These are phyloP conservation scores for Neonectria punicea DNA, from an alignment of 2,329 filamentous ascomycete species.

Conservation along the genomic window DNA sequence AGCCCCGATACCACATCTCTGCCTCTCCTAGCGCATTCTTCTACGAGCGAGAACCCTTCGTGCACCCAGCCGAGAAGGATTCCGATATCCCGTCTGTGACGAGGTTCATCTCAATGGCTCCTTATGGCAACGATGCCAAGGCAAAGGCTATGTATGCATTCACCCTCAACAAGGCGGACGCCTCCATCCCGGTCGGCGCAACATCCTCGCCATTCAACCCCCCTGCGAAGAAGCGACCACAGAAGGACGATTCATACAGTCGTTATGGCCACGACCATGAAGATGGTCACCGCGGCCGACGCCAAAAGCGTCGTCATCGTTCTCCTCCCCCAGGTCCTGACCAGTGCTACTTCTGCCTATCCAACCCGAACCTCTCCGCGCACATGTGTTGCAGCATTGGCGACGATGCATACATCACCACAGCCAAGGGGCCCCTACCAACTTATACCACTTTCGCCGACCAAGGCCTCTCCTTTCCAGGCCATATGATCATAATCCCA, in stretches of 20 bases:
- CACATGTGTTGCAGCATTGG: conserved; percentile 94
- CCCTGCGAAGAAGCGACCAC: conserved; percentile 67
- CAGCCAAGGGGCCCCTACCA: conserved; percentile 89
- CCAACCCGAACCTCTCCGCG: conserved; percentile 82
- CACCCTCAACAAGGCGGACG: conserved; percentile 72
- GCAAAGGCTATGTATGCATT: conserved; percentile 87
- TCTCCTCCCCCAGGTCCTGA: conserved; percentile 75
- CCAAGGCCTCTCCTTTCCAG: conserved; percentile 77
- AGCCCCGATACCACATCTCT: conserved; percentile 92
- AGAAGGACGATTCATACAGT: conserved; percentile 58
- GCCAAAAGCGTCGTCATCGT: conserved; percentile 57
- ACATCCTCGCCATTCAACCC: conserved; percentile 79
- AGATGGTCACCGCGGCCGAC: conserved; percentile 55
- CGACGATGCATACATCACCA: conserved; percentile 87
- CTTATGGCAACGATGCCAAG: conserved; percentile 79
- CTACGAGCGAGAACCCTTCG: conserved; percentile 94
- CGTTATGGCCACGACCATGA: conserved; percentile 63
- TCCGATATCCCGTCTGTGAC: conserved; percentile 72
- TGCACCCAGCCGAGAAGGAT: conserved; percentile 67
- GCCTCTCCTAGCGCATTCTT: conserved; percentile 73
- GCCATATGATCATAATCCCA: conserved; percentile 92
- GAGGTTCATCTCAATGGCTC: conserved; percentile 89
- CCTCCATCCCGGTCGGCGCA: conserved; percentile 73
- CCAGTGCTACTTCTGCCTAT: conserved; percentile 95
- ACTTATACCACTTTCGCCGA: conserved; percentile 73